A percentile compares a stretch with the other conserved stretches of the same genome.
Conservation (phyloP, 108 stramenopile genomes). For the Parmales sp. region DNA sequence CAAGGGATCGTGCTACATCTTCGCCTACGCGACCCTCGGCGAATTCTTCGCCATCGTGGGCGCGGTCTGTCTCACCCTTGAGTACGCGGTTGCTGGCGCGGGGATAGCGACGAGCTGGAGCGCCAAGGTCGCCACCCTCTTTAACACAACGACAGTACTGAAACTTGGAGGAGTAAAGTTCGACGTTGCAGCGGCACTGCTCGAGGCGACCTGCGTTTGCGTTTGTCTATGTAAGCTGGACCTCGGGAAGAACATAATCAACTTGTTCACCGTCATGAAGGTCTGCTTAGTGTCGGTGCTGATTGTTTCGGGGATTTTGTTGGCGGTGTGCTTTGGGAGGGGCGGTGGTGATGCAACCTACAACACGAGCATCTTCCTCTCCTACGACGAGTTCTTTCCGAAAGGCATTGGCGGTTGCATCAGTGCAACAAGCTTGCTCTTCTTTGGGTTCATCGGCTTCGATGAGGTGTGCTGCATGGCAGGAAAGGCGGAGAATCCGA, state of each 20-base stretch:
- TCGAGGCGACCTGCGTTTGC: neutral
- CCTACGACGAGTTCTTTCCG: constrained; percentile 9
- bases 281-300: constrained; percentile 2
- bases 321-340: neutral
- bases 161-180: neutral
- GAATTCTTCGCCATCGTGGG: constrained; percentile 12
- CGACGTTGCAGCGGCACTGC: constrained; percentile 1
- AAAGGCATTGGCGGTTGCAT: constrained; percentile 5
- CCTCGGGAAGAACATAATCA: constrained; percentile 1
- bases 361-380: neutral
- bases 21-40: constrained; percentile 2
- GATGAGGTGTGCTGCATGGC: constrained; percentile 22
- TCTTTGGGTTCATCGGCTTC: constrained; percentile 24
- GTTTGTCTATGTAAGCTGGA: neutral
- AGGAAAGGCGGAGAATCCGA: neutral
- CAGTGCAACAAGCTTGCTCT: neutral
- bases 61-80: neutral
- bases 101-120: constrained; percentile 14
- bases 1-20: constrained; percentile 11
- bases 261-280: neutral
- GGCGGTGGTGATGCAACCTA: neutral
- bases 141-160: neutral
- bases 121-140: constrained; percentile 4
- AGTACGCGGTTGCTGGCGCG: constrained; percentile 11
- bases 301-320: neutral